Conservation (phyloP, 2,329 filamentous ascomycete genomes). For the Arthrobotrys musiformis region DNA sequence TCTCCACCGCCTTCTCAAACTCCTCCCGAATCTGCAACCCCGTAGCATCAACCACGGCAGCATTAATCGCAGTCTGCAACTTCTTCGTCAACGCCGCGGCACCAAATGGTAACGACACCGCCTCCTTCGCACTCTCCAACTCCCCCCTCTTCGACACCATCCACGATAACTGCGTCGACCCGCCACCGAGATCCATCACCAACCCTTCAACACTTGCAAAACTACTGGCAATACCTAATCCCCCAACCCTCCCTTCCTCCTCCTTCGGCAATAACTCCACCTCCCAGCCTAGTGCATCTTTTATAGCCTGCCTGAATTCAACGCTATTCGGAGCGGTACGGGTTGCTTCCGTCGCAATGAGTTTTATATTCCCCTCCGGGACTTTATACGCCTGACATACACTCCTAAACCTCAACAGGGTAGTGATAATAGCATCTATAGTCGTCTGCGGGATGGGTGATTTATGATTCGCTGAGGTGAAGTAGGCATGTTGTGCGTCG, state of each 20-base stretch:
- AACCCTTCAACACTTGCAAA: conserved; percentile 77
- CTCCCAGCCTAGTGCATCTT: conserved; percentile 71
- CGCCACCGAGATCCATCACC: conserved; percentile 87
- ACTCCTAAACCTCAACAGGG: conserved; percentile 75
- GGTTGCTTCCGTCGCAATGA: conserved; percentile 90
- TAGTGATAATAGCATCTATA: conserved; percentile 74
- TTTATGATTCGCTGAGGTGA: conserved; percentile 60
- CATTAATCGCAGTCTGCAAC: conserved; percentile 64
- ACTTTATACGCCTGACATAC: conserved; percentile 78
- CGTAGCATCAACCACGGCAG: conserved; percentile 66
- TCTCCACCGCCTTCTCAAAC: conserved; percentile 71
- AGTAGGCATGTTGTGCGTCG: conserved; percentile 73
- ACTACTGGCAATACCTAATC: conserved; percentile 82
- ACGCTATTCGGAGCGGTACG: conserved; percentile 79
- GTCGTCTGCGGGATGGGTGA: conserved; percentile 70
- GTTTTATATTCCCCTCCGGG: conserved; percentile 71
- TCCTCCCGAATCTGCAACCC: conserved; percentile 69
- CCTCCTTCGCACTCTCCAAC: conserved; percentile 67
- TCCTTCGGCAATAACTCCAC: conserved; percentile 80
- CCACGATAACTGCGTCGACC: conserved; percentile 77
- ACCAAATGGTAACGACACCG: conserved; percentile 76
- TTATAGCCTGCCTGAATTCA: conserved; percentile 75
- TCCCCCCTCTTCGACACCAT: conserved; percentile 68
- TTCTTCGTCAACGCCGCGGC: conserved; percentile 73
- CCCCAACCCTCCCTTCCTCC: conserved; percentile 84